Conservation (phyloP, 73 alveolate species). For the Strombidium stylifer region DNA sequence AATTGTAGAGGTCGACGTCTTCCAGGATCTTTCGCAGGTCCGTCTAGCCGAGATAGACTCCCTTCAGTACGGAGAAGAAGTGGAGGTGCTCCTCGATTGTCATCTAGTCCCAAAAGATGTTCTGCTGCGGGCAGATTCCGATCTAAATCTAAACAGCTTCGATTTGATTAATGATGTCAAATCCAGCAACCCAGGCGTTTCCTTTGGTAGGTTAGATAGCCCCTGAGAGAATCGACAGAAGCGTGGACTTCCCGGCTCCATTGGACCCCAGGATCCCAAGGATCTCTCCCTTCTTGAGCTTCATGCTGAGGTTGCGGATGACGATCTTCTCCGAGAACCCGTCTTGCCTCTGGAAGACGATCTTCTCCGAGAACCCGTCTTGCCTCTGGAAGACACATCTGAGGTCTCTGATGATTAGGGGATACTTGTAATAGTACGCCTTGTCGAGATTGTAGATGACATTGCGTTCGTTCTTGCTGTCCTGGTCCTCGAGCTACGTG, state of each 20-base stretch:
- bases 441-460: conserved; percentile 49
- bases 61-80: conserved; percentile 93
- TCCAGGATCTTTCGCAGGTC: conserved; percentile 79
- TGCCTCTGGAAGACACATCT: conserved; percentile 68
- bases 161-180: conserved; percentile 73
- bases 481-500: conserved; percentile 67
- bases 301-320: conserved; percentile 71
- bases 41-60: conserved; percentile 67
- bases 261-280: conserved; percentile 98
- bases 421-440: conserved; percentile 58
- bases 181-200: conserved; percentile 96
- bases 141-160: conserved; percentile 83
- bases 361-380: no score
- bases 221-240: conserved; percentile 95
- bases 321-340: conserved; percentile 80
- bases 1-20: conserved; percentile 87
- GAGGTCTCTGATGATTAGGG: conserved; percentile 69
- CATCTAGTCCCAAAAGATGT: conserved; percentile 89
- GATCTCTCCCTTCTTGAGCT: conserved; percentile 86
- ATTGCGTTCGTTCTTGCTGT: conserved; percentile 68
- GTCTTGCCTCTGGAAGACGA: conserved; percentile 61
- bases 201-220: conserved; percentile 90
- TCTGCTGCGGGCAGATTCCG: conserved; percentile 99
- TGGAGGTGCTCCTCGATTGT: conserved; percentile 93
- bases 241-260: conserved; percentile 99